A percentile compares a stretch with the other conserved stretches of the same genome.
Conservation (phyloP, 257 asterid genomes). For the Linaria vulgaris region DNA sequence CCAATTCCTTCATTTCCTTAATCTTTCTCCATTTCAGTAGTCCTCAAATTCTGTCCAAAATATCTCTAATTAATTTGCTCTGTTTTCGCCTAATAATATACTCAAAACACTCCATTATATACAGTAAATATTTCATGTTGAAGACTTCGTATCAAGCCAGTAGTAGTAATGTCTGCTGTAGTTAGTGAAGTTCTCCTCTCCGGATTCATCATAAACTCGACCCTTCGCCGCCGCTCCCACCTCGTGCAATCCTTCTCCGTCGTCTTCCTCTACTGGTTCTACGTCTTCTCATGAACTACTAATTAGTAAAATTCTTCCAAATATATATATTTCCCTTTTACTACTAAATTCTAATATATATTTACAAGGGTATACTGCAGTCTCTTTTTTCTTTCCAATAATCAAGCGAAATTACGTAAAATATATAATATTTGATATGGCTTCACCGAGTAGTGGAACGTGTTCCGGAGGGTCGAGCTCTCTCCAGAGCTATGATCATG, state of each 20-base stretch:
- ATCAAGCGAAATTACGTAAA: too few species aligned
- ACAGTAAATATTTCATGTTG: slow-evolving; percentile 42
- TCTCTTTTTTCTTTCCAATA: too few species aligned
- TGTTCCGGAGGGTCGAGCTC: slow-evolving; percentile 31
- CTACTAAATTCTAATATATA: background rate
- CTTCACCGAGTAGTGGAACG: slow-evolving; percentile 32
- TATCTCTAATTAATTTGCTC: background rate
- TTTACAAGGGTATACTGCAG: too few species aligned
- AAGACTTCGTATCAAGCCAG: background rate
- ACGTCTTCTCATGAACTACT: slow-evolving; percentile 41
- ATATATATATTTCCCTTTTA: background rate
- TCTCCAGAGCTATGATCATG: slow-evolving; percentile 21
- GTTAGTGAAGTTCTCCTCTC: slow-evolving; percentile 45
- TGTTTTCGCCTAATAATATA: background rate
- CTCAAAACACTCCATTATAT: too few species aligned
- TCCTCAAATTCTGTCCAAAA: background rate
- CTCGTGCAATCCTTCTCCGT: slow-evolving; percentile 53
- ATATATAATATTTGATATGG: slow-evolving; percentile 28
- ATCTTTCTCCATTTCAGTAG: too few species aligned
- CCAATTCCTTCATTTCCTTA: slow-evolving; percentile 3
- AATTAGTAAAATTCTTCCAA: background rate
- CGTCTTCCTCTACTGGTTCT: slow-evolving; percentile 58
- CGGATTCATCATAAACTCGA: slow-evolving; percentile 41
- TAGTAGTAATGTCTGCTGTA: slow-evolving; percentile 39
- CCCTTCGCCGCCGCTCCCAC: slow-evolving; percentile 41